These are phyloP conservation scores for Tolypocladium sp. DNA, from an alignment of 2,329 filamentous ascomycete genomes.

Conservation along the genomic window DNA sequence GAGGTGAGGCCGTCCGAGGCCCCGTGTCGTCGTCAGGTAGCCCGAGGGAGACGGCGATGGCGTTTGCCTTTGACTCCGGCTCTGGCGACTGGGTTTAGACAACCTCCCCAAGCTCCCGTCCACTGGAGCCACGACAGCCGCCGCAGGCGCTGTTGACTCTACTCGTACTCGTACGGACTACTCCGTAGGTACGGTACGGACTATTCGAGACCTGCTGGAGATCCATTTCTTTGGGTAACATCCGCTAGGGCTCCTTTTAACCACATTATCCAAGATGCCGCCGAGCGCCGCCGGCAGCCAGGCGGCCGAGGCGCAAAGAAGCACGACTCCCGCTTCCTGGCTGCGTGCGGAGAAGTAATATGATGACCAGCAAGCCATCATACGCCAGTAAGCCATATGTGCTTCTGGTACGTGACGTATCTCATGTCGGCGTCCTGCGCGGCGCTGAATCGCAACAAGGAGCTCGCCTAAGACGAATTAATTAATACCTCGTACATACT, in stretches of 20 bases:
- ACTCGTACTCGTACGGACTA: too few relatives aligned
- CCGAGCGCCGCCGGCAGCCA: too few relatives aligned
- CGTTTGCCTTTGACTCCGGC: neutral
- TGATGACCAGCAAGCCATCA: neutral
- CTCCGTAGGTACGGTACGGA: too few relatives aligned
- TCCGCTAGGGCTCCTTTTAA: neutral
- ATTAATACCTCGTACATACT: neutral
- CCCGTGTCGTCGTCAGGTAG: neutral
- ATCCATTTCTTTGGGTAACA: neutral
- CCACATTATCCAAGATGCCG: neutral
- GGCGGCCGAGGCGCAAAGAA: neutral
- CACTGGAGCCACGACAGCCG: neutral
- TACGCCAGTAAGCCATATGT: neutral
- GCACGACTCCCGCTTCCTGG: neutral
- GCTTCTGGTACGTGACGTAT: neutral
- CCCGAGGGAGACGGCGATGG: neutral
- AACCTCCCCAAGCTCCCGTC: too few relatives aligned
- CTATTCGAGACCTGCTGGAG: neutral
- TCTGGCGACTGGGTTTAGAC: too few relatives aligned
- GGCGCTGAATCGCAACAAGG: neutral
- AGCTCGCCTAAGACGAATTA: neutral
- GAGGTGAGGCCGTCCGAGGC: neutral
- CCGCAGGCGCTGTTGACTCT: neutral
- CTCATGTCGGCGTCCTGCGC: neutral
- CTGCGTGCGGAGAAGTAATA: neutral